A percentile compares a stretch with the other conserved stretches of the same genome.
Conservation (phyloP, 805 yeast genomes). For the Myxozyma geophila region DNA sequence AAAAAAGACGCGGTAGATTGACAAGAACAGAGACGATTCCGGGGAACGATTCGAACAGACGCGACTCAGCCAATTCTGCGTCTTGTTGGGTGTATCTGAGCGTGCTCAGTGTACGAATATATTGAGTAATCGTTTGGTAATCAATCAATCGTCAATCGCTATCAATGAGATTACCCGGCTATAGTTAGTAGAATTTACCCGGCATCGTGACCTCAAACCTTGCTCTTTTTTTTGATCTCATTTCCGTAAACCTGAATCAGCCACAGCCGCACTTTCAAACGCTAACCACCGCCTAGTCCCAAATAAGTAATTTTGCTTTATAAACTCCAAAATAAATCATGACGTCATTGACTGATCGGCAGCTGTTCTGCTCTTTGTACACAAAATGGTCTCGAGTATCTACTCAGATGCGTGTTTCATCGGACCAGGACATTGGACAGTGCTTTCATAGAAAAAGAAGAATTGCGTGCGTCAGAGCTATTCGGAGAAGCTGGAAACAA, state of each 20-base stretch:
- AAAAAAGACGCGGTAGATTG: constrained; percentile 5
- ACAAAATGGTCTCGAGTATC: neutral
- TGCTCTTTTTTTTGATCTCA: too few relatives aligned
- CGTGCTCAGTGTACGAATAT: neutral
- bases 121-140: neutral
- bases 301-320: neutral
- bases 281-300: too few relatives aligned
- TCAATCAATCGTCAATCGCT: neutral
- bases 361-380: neutral
- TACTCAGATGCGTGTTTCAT: too few relatives aligned
- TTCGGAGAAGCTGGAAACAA: too few relatives aligned
- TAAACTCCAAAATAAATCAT: neutral
- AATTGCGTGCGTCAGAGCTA: neutral
- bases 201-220: too few relatives aligned
- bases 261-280: too few relatives aligned
- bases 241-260: too few relatives aligned
- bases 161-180: constrained; percentile 8
- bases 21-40: neutral
- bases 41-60: neutral
- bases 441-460: neutral
- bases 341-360: too few relatives aligned
- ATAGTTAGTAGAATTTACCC: neutral
- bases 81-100: too few relatives aligned
- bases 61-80: neutral
- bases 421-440: too few relatives aligned